Base-by-base conservation (phyloP, 2,329 filamentous ascomycete genomes). In the Stenocarpella maydis region DNA sequence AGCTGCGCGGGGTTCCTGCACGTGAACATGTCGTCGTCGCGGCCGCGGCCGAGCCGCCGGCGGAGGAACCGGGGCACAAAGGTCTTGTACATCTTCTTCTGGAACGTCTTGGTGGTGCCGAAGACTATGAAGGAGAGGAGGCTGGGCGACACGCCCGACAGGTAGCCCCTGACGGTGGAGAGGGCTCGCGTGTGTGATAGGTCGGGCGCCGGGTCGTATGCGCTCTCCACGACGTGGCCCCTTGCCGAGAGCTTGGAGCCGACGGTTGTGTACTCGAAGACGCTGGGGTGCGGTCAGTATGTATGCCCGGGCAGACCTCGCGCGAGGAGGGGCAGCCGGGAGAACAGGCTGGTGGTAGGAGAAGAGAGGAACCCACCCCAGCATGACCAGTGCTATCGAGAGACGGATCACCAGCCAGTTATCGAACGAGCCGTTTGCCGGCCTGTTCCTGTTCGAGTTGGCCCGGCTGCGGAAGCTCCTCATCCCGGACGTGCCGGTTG, bases 161-260 rank as follows among this genome's bases (percentile, higher is more conserved):
- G 70, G 45, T 77, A 78, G 28, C 68, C 68, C 21, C 54, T 67
- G n/a, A 72, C 69, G 50, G 65, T 70, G 34, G 67, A 50, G 19
- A 67, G 64, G 0, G 71, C 71, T 12, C 69, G 69, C 9, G 47
- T 37, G 31, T 41, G 24, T 28, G 63, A 68, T 19, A 65, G 31
- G 60, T 72, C 67, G 8, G 71, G 71, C 10, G 53, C 64, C 31
- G 52, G 39, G n/a, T 67, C 61, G 63, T 61, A n/a, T 26, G 69
- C 67, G 77, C 85, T 71, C 79, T 81, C 73, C 76, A 81, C 71
- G 61, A 75, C 85, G 15, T 54, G 49, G 9, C 47, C 55, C 10
- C 50, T 66, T 17, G 63, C 68, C 6, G 28, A 21, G 9, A 71
- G 34, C 43, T 61, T 68, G 39, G 68, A 55, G 6, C 26, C 28